These are phyloP conservation scores for Begonia loranthoides DNA, from an alignment of 306 rosid genomes.

Conservation along the genomic window DNA sequence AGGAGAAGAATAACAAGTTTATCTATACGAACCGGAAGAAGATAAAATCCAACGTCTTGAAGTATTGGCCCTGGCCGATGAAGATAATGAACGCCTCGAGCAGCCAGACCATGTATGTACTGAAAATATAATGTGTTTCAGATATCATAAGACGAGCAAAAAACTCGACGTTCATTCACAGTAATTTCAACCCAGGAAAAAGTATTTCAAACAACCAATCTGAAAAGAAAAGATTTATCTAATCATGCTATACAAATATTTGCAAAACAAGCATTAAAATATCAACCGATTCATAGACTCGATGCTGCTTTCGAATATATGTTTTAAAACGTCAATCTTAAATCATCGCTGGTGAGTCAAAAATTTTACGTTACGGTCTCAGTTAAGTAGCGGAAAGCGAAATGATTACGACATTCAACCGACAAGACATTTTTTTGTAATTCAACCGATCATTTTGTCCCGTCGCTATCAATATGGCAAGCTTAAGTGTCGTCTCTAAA, in stretches of 20 bases:
- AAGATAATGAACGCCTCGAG: constrained; percentile 87
- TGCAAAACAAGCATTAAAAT: background rate
- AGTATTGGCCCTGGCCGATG: constrained; percentile 87
- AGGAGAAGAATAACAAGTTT: background rate
- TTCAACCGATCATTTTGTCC: background rate
- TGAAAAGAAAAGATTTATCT: too few species aligned
- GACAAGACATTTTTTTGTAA: constrained; percentile 2
- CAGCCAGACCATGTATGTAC: constrained; percentile 97
- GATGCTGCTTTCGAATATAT: too few species aligned
- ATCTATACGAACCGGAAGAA: constrained; percentile 63
- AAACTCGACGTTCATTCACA: background rate
- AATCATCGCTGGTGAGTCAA: too few species aligned
- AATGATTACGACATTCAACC: too few species aligned
- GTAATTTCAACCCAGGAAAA: too few species aligned
- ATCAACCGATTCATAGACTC: background rate
- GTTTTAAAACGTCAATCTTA: too few species aligned
- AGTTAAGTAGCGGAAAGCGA: too few species aligned
- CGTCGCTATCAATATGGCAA: background rate
- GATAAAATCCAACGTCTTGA: constrained; percentile 76
- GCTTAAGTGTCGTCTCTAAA: background rate
- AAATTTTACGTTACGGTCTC: too few species aligned
- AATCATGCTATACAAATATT: background rate
- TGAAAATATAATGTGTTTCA: constrained; percentile 20
- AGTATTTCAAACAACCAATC: too few species aligned
- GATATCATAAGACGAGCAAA: background rate